Evolutionary conservation across 1,139 yeast species (phyloP).

Genomic region (Wickerhamomyces sp.): DNA sequence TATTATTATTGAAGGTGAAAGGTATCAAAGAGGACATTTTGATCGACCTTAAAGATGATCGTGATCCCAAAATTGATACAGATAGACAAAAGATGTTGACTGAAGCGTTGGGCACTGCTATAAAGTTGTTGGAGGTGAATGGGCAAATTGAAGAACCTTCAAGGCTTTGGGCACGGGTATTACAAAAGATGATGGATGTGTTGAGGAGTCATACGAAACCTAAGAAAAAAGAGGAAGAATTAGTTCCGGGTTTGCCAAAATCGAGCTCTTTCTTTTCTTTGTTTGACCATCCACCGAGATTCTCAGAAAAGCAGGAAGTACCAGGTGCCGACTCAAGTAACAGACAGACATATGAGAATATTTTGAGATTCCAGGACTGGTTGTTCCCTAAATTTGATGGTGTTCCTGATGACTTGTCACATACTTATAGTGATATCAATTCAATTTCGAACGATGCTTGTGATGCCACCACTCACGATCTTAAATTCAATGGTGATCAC

Average conservation of each 20-base stretch:
- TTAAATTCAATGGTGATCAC: no score
- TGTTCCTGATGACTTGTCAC: no score
- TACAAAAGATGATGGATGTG: slow-evolving; percentile 17
- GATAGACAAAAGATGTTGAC: slow-evolving; percentile 13
- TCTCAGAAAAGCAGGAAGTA: no score
- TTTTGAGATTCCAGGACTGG: slow-evolving; percentile 22
- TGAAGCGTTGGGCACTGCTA: slow-evolving; percentile 21
- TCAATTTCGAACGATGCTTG: no score
- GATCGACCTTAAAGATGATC: slow-evolving; percentile 5
- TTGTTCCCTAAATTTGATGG: slow-evolving; percentile 20
- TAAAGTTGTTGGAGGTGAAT: slow-evolving; percentile 21
- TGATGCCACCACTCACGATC: no score
- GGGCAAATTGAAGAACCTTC: slow-evolving; percentile 24
- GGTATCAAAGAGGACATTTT: slow-evolving; percentile 19
- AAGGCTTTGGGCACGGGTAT: slow-evolving; percentile 20
- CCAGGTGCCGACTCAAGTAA: no score
- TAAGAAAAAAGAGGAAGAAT: no score
- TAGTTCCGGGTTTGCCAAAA: no score
- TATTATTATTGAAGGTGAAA: slow-evolving; percentile 16
- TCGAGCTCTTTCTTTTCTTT: no score
- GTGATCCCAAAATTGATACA: slow-evolving; percentile 6
- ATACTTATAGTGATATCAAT: no score
- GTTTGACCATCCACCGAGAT: no score
- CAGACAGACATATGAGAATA: slow-evolving; percentile 15
- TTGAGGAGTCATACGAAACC: slow-evolving; percentile 1